phyloP scores from a whole-genome alignment of 345 rosid species.

The Rhizophora apiculata region DNA sequence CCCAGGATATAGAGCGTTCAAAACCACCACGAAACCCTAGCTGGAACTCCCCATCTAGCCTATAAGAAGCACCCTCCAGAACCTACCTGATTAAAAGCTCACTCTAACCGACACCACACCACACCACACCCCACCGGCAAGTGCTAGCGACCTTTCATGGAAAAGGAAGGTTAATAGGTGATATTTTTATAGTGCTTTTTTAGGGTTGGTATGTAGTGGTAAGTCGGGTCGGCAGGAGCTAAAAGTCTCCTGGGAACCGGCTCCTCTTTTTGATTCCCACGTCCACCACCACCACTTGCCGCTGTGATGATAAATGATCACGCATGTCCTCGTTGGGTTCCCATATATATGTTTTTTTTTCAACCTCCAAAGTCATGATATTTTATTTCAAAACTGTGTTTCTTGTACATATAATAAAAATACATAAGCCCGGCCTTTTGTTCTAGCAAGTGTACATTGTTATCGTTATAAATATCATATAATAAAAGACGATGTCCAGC shows the following conservation, averaged over 20 bases:
- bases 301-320: not conserved
- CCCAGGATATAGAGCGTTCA: not conserved
- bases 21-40: not conserved
- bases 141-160: not conserved
- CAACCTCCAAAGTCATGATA: too few species aligned
- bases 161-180: not conserved
- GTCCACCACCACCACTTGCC: not conserved
- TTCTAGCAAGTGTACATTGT: too few species aligned
- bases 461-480: too few species aligned
- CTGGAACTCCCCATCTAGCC: not conserved
- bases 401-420: too few species aligned
- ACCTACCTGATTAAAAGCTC: not conserved
- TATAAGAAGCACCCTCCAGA: not conserved
- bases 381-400: too few species aligned
- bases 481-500: too few species aligned
- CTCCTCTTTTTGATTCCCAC: not conserved
- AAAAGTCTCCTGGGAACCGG: not conserved
- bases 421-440: too few species aligned
- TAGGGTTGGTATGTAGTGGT: not conserved
- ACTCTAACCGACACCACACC: not conserved
- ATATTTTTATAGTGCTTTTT: not conserved
- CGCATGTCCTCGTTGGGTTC: not conserved
- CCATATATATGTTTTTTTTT: too few species aligned
- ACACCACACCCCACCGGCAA: not conserved
- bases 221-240: conserved; percentile 5